Base-by-base conservation (phyloP, 352 stramenopile species). In the Phytophthora constricta region DNA sequence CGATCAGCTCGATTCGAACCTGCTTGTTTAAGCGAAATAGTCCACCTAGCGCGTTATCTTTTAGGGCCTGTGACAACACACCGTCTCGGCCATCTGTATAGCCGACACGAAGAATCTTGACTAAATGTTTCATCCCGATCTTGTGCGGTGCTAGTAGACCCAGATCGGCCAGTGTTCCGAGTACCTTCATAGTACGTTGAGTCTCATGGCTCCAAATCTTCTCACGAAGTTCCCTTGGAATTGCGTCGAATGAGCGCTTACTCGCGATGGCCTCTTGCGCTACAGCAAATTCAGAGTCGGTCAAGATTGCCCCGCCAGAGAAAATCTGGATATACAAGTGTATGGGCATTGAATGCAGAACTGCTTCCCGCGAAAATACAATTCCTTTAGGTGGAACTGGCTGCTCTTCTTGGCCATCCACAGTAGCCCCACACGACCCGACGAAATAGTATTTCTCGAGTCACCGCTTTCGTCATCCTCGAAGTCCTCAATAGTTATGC, bases 301-400 rank as follows among this genome's bases (percentile, higher is more conserved):
- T 80, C 26, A 96, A 67, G 48, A 90, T 79, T 5, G 59, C 72
- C 17, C 88, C 88, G 43, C 87, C 87, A 16, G 83, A 90, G 47
- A 94, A 93, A 33, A 87, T 79, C 43, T 86, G 73, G 45, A 96
- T 93, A 62, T 96, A 96, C 54, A 92, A 63, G 48, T 87, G 64
- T 34, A 96, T 79, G 11, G 83, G 80, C 86, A 96, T 93, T 31
- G 77, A 75, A 52, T 92, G 82, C 23, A 96, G 72, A 34, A 96
- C 74, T 0, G 79, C 77, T 65, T 96, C 86, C 8, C 84, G 77
- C 14, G 85, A 91, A 61, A 94, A 96, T 9, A 96, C 77, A 39
- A 92, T 76, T 1, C 81, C 81, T 54, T 70, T 74, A 1, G 55
- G 33, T 5, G 37, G 19, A 20, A 19, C 42, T 60, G 37, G 33